Evolutionary conservation across 768 basidiomycete genomes (phyloP), one percentile per base, ranked within the genome.

Genomic region (Leccinum fibrillosum): DNA sequence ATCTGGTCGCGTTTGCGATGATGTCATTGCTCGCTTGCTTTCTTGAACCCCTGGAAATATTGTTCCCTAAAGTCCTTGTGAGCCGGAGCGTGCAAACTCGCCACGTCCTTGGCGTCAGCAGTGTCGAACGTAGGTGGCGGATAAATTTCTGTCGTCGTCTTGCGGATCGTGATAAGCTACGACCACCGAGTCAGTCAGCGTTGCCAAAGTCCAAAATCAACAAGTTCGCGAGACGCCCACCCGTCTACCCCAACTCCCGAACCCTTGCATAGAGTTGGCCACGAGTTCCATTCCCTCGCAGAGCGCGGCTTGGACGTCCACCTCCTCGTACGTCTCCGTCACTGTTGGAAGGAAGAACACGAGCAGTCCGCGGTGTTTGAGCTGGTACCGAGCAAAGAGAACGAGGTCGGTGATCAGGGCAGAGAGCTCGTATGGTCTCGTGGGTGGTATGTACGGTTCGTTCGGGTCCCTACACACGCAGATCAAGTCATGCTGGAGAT

Each of bases 281-380:
- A 94, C 79, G 19, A 98, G 74, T 64, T 86, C 85, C 90, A 98
- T 94, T 1, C 94, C 95, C 23, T 86, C 85, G 63, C 89, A 91
- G 4, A 93, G 78, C 72, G 92, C 82, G 1, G 79, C 74, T 30
- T 89, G 80, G 9, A 98, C 77, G 67, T 99, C 97, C 2, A 97
- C 76, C 63, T 91, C 90, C 59, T 89, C 83, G 67, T 95, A 98
- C 44, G 94, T 89, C 49, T 96, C 94, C 12, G 85, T 92, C 21
- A 96, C 90, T 0, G 93, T 95, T 0, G 93, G 93, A 21, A 98
- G 80, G 76, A 98, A 98, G 75, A 97, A 98, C 4, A 99, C 96
- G 15, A 99, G 81, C 42, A 97, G 78, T 12, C 97, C 97, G 23
- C 80, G 80, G 1, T 92, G 92, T 61, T 86, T 92, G 28, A 99